Base-by-base conservation (phyloP, 2,329 filamentous ascomycete species). In the Alternaria longipes region DNA sequence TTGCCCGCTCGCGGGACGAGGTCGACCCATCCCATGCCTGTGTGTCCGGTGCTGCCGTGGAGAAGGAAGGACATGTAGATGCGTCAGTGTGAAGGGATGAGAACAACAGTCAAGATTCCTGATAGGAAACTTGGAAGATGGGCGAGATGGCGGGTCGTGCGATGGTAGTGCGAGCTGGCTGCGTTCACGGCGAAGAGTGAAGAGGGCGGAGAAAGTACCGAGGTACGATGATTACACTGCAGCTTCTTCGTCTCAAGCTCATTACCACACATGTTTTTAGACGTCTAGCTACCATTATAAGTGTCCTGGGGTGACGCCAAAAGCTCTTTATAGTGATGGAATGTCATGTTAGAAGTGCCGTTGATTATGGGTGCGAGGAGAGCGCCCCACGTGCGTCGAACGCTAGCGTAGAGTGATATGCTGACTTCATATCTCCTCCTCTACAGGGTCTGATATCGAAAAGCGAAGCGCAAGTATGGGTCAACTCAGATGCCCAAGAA, bases 21-120 rank as follows among this genome's bases (percentile, higher is more conserved):
- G 53, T 81, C 79, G 24, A 81, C 71, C 74, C 75, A 78, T 57
- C 78, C 78, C 74, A 80, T 77, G 30, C 66, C 67, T 50, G 71
- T 74, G 62, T 72, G 66, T 41, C 63, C 60, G 41, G 70, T 65
- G 58, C 69, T 71, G 62, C 74, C 73, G 72, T 75, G 69, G 28
- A 76, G 61, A 54, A 77, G 69, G 53, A 70, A 76, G 45, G 71
- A 72, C 74, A 76, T 77, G 12, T 54, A 60, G 44, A 26, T 16
- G 2, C 16, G 16, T 18, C 16, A 32, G 1, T 2, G 9, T 6
- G 7, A 18, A 32, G n/a, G 1, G 12, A 16, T 5, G 14, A 16
- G 32, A 12, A 16, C 12, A 36, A 12, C 14, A 16, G 6, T 14
- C 2, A 36, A 6, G 32, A 1, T 36, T 36, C 14, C 14, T 36